Conservation (phyloP, 2,329 filamentous ascomycete genomes). For the Sclerotinia subarctica region DNA sequence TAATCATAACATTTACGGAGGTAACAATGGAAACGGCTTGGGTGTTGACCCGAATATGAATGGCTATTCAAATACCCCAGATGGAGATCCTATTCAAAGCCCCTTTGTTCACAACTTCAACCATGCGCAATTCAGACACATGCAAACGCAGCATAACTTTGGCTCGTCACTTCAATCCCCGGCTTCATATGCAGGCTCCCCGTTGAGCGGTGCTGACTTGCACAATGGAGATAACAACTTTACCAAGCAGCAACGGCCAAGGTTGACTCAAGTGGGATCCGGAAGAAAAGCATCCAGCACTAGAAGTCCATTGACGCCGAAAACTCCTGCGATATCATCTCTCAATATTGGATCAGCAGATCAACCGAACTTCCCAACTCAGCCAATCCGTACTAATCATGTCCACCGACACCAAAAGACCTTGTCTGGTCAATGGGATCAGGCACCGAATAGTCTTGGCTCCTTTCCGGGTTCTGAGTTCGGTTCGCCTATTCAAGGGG, state of each 20-base stretch:
- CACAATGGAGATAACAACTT: constrained; percentile 50
- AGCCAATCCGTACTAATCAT: constrained; percentile 70
- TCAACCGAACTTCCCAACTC: constrained; percentile 70
- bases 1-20: constrained; percentile 50
- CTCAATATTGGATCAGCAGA: constrained; percentile 62
- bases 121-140: constrained; percentile 71
- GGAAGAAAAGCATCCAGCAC: constrained; percentile 67
- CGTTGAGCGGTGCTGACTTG: constrained; percentile 49
- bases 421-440: constrained; percentile 84
- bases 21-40: constrained; percentile 54
- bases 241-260: constrained; percentile 55
- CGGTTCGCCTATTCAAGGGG: constrained; percentile 71
- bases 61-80: constrained; percentile 86
- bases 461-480: constrained; percentile 89
- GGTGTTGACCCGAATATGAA: constrained; percentile 66
- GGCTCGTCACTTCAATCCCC: constrained; percentile 54
- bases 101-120: constrained; percentile 80
- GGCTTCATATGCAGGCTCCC: constrained; percentile 50
- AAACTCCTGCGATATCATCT: constrained; percentile 72
- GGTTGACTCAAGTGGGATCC: constrained; percentile 62
- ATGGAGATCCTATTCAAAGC: constrained; percentile 87
- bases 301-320: constrained; percentile 79
- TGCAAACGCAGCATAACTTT: constrained; percentile 57
- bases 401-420: constrained; percentile 72
- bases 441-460: constrained; percentile 76